Conservation (phyloP, 2,329 filamentous ascomycete species). For the Fusarium acutatum region DNA sequence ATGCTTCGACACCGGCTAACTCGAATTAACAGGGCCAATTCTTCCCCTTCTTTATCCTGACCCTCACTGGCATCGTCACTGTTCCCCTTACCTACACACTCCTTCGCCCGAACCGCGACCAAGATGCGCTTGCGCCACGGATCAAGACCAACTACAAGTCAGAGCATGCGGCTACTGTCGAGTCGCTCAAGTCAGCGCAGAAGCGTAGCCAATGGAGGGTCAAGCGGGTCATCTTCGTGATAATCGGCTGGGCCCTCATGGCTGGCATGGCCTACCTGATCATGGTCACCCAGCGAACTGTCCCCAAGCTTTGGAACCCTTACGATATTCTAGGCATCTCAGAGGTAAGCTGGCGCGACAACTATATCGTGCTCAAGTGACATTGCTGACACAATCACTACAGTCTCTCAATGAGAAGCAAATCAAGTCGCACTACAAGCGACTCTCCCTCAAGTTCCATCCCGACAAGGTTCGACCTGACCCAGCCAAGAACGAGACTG, state of each 20-base stretch:
- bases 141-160: conserved; percentile 85
- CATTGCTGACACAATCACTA: conserved; percentile 11
- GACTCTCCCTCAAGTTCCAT: conserved; percentile 84
- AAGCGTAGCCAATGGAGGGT: conserved; percentile 88
- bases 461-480: conserved; percentile 93
- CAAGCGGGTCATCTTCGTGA: conserved; percentile 81
- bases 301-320: conserved; percentile 90
- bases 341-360: conserved; percentile 63
- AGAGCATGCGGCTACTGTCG: conserved; percentile 84
- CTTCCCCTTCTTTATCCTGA: conserved; percentile 98
- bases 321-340: conserved; percentile 92
- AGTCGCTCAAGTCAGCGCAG: conserved; percentile 83
- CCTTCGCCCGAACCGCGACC: conserved; percentile 78
- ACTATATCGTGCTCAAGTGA: background rate
- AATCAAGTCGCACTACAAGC: conserved; percentile 92
- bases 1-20: conserved; percentile 1
- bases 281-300: conserved; percentile 74
- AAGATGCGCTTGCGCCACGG: conserved; percentile 81
- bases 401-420: conserved; percentile 85
- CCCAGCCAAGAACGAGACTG: conserved; percentile 85
- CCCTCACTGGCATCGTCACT: conserved; percentile 85
- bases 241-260: conserved; percentile 84
- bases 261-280: conserved; percentile 94
- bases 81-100: conserved; percentile 90
- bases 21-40: conserved; percentile 77